Evolutionary conservation across 345 rosid species (phyloP).

Genomic region (Geranium brycei): DNA sequence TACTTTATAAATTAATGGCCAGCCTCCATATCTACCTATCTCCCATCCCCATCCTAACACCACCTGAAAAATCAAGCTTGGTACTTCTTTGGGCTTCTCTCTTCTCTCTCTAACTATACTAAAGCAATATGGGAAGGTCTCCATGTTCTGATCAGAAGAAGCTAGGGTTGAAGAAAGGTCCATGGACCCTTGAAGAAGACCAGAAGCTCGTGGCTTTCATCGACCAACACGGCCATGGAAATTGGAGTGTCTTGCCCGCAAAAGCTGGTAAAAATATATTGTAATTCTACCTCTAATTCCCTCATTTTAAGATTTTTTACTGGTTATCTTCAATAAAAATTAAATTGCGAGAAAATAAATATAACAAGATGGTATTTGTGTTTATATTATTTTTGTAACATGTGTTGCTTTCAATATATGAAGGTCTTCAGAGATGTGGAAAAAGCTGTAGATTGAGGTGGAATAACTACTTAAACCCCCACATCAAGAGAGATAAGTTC

Average conservation of each 20-base stretch:
- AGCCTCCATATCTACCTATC: no score
- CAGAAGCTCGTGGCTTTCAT: slow-evolving; percentile 18
- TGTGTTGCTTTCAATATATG: background rate
- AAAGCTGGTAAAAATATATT: slow-evolving; percentile 11
- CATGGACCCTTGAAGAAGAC: slow-evolving; percentile 30
- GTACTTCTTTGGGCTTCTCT: no score
- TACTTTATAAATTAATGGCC: no score
- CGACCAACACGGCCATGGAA: slow-evolving; percentile 25
- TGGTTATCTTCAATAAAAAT: no score
- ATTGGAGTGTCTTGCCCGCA: slow-evolving; percentile 13
- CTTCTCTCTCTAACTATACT: no score
- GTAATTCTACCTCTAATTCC: no score
- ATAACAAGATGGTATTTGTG: no score
- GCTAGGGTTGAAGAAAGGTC: slow-evolving; percentile 22
- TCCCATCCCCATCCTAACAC: no score
- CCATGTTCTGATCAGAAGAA: background rate
- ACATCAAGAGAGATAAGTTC: slow-evolving; percentile 50
- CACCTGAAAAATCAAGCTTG: no score
- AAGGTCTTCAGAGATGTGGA: slow-evolving; percentile 54
- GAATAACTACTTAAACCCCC: slow-evolving; percentile 48
- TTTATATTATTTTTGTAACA: no score
- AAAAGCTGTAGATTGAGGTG: slow-evolving; percentile 54
- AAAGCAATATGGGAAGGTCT: slow-evolving; percentile 1
- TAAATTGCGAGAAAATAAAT: no score
- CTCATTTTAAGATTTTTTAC: no score